Conservation (phyloP, 306 rosid species). For the Dicorynia guianensis region DNA sequence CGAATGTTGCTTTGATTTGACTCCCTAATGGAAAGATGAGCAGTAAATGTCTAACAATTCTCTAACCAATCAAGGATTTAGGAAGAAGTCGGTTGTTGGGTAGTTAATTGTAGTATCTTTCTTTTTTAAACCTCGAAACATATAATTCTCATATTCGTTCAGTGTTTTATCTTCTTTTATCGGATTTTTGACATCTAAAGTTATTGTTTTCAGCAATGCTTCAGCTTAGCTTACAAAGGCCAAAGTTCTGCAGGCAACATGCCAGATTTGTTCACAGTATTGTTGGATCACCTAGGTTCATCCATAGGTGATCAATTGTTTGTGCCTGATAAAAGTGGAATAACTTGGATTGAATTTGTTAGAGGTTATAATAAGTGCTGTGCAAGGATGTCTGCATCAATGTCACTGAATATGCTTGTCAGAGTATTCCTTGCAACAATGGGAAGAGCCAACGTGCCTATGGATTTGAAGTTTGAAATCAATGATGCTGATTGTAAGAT, state of each 20-base stretch:
- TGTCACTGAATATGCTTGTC: constrained; percentile 56
- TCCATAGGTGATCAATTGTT: constrained; percentile 67
- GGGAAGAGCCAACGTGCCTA: constrained; percentile 44
- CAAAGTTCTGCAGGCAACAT: constrained; percentile 41
- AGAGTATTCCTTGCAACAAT: constrained; percentile 53
- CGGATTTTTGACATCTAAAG: constrained; percentile 25
- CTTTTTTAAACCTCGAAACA: not conserved
- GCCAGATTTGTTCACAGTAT: constrained; percentile 53
- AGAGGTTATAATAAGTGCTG: constrained; percentile 79
- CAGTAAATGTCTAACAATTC: not conserved
- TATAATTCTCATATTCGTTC: not conserved
- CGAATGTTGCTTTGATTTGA: not conserved
- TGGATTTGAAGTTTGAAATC: constrained; percentile 65
- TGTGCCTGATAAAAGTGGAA: constrained; percentile 57
- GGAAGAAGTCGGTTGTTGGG: not conserved
- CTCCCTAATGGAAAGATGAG: not conserved
- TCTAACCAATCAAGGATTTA: not conserved
- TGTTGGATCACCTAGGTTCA: constrained; percentile 73
- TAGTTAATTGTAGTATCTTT: not conserved
- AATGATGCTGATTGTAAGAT: constrained; percentile 71
- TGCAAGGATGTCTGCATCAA: constrained; percentile 66
- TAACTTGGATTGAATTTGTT: constrained; percentile 78
- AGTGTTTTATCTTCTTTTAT: not conserved
- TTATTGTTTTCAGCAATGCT: constrained; percentile 63
- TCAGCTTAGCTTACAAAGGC: constrained; percentile 50